A percentile compares a stretch with the other conserved stretches of the same genome.
These are phyloP conservation scores for Mallotus repandus DNA, from an alignment of 441 rosid genomes.

Conservation along the genomic window DNA sequence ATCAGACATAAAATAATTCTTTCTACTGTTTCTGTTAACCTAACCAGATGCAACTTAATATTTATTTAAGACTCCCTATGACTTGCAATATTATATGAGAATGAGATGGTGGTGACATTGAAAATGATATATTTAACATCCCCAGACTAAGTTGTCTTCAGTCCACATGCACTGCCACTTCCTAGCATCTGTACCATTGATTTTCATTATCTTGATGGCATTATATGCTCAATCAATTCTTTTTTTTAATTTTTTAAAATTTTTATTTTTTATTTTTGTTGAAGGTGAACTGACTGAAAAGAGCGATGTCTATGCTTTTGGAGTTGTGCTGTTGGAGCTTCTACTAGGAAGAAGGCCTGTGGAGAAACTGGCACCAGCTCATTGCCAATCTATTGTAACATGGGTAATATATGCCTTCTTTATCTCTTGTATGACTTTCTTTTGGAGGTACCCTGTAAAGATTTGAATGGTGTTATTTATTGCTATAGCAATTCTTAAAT, in stretches of 20 bases:
- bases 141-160: background rate
- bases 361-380: slow-evolving; percentile 75
- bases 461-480: background rate
- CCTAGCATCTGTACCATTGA: background rate
- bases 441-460: background rate
- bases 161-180: slow-evolving; percentile 16
- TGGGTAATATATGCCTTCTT: slow-evolving; percentile 54
- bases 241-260: background rate
- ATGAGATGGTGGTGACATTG: background rate
- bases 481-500: slow-evolving; percentile 19
- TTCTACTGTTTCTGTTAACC: background rate
- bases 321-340: slow-evolving; percentile 93
- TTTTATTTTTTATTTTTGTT: background rate
- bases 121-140: background rate
- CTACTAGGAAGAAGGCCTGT: slow-evolving; percentile 82
- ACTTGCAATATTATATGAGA: slow-evolving; percentile 1
- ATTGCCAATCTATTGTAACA: slow-evolving; percentile 89
- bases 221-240: background rate
- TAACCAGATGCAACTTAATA: background rate
- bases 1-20: background rate
- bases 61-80: background rate
- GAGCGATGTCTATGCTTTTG: slow-evolving; percentile 96
- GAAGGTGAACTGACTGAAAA: slow-evolving; percentile 88
- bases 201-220: background rate
- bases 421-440: background rate